Base-by-base conservation (phyloP, 345 rosid species). In the Syzygium grande region DNA sequence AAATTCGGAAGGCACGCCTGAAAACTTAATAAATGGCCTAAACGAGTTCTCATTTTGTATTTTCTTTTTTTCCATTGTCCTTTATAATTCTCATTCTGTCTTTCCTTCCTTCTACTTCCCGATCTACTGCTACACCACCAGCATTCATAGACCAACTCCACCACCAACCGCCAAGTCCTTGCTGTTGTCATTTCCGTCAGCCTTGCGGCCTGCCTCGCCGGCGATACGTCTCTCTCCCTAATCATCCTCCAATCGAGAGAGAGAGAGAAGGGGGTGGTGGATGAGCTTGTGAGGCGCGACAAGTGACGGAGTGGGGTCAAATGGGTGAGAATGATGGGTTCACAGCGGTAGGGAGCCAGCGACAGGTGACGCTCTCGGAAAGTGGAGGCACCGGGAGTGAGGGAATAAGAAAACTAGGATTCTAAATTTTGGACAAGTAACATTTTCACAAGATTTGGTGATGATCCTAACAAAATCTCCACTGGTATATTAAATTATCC, bases 101-200 rank as follows among this genome's bases (percentile, higher is more conserved):
- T 4, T 38, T 38, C 41, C 51, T 52, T 52, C 15, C 15, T 59
- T 59, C 65, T 59, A 59, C 4, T 0, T 59, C 65, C 4, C 5
- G 4, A 61, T 61, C 9, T n/a, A 0, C 4, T 13, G 73, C 34
- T 43, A 43, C 46, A 43, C 73, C 27, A 15, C 73, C 34, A 1
- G n/a, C 73, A 61, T 6, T n/a, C 73, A 7, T 27, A 61, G 9
- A 13, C 19, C 73, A 61, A 13, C 73, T 61, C 34, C 34, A 13
- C 73, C 73, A 6, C 73, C 34, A n/a, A n/a, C 34, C 34, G 13
- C 34, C 6, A n/a, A 61, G 73, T n/a, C 73, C 73, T 61, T n/a
- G 16, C n/a, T 5, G 34, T 13, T 1, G 0, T n/a, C 73, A 13
- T 27, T 1, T 7, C 7, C 73, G n/a, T 61, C 0, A 25, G 30